Conservation (phyloP, 2,329 filamentous ascomycete species). For the Kalmusia sp. region DNA sequence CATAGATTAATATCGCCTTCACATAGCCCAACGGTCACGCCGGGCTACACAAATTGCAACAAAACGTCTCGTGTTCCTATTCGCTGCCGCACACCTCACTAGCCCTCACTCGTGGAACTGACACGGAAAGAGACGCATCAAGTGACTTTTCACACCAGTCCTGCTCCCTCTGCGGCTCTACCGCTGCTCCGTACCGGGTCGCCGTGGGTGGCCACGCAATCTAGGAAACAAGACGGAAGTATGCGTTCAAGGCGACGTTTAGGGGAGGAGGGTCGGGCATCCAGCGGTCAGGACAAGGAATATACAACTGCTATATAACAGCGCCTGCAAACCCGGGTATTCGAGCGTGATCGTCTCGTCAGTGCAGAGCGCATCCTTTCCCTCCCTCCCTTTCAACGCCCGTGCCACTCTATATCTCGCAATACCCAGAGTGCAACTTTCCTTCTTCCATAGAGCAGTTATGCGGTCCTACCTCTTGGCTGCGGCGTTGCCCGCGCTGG, state of each 20-base stretch:
- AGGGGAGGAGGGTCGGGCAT: background rate
- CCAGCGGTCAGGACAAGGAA: background rate
- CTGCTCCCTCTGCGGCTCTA: too few species aligned
- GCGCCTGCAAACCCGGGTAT: constrained; percentile 5
- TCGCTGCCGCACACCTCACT: background rate
- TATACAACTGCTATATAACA: constrained; percentile 6
- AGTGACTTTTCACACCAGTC: background rate
- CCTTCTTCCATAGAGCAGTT: background rate
- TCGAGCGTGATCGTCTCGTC: background rate
- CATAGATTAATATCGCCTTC: constrained; percentile 6
- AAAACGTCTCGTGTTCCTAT: background rate
- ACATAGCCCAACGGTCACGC: constrained; percentile 2
- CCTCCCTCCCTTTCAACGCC: background rate
- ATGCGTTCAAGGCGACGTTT: too few species aligned
- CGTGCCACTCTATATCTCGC: too few species aligned
- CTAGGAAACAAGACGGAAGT: background rate
- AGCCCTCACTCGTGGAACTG: constrained; percentile 8
- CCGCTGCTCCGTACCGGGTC: background rate
- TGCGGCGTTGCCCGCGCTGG: constrained; percentile 27
- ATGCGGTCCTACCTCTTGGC: constrained; percentile 24
- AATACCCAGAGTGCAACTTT: background rate
- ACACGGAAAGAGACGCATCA: background rate
- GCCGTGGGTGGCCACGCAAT: background rate
- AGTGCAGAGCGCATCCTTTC: constrained; percentile 7
- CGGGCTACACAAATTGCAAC: constrained; percentile 1